Evolutionary conservation across 257 asterid species (phyloP).

Genomic region (Gardenia jasminoides): DNA sequence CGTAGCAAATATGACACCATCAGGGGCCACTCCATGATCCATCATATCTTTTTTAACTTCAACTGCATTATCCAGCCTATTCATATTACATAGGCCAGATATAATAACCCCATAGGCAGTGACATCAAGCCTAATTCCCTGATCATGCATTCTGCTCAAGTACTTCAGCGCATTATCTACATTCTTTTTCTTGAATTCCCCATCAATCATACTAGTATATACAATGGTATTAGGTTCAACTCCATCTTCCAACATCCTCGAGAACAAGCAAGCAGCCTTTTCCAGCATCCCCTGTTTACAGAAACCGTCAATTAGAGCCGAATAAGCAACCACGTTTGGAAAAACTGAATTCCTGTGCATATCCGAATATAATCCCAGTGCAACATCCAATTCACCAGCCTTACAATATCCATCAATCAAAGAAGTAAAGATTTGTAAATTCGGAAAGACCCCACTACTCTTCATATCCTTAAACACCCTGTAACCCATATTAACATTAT

Average conservation of each 20-base stretch:
- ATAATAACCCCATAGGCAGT: constrained; percentile 20
- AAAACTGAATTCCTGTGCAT: constrained; percentile 4
- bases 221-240: constrained; percentile 22
- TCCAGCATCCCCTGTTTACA: constrained; percentile 15
- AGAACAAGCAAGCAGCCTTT: constrained; percentile 14
- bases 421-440: constrained; percentile 11
- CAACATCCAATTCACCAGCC: constrained; percentile 19
- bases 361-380: constrained; percentile 14
- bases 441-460: constrained; percentile 5
- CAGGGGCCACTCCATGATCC: constrained; percentile 11
- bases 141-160: constrained; percentile 15
- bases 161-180: constrained; percentile 13
- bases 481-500: constrained; percentile 4
- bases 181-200: constrained; percentile 20
- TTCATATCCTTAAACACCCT: constrained; percentile 11
- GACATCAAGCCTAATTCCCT: constrained; percentile 19
- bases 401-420: neutral
- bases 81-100: constrained; percentile 13
- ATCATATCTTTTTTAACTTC: constrained; percentile 18
- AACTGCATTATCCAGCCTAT: constrained; percentile 12
- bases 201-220: constrained; percentile 21
- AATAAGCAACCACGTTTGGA: constrained; percentile 16
- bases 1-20: constrained; percentile 7
- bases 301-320: constrained; percentile 19
- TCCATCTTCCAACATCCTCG: constrained; percentile 19